phyloP scores from a whole-genome alignment of 768 basidiomycete species.

The Suillus spraguei region DNA sequence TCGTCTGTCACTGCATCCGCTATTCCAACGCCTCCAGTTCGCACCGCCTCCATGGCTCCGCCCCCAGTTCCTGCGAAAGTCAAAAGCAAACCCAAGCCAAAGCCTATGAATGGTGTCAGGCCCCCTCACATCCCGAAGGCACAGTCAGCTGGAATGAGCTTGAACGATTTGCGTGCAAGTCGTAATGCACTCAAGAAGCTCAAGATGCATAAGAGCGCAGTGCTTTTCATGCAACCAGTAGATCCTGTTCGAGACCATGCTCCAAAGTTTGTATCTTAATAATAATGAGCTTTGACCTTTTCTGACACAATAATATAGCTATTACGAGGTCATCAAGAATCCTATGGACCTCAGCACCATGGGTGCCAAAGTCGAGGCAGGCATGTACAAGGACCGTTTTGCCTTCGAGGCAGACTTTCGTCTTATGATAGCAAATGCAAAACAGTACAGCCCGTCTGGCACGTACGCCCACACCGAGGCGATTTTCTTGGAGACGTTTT shows the following conservation, averaged over 20 bases:
- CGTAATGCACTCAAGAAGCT: slow-evolving; percentile 82
- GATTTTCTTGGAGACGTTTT: slow-evolving; percentile 72
- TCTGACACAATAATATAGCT: slow-evolving; percentile 48
- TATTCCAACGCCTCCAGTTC: slow-evolving; percentile 10
- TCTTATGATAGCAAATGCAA: slow-evolving; percentile 87
- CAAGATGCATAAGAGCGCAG: slow-evolving; percentile 69
- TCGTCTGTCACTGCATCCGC: slow-evolving; percentile 22
- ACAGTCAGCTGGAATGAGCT: slow-evolving; percentile 74
- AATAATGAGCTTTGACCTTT: slow-evolving; percentile 7
- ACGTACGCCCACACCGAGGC: slow-evolving; percentile 79
- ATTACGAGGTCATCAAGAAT: slow-evolving; percentile 86
- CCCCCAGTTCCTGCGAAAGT: slow-evolving; percentile 29
- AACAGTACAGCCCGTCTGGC: slow-evolving; percentile 75
- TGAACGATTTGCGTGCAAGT: slow-evolving; percentile 75
- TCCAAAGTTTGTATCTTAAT: slow-evolving; percentile 58
- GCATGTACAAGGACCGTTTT: slow-evolving; percentile 82
- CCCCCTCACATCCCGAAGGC: slow-evolving; percentile 64
- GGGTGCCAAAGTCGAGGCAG: slow-evolving; percentile 81
- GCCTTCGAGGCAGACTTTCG: slow-evolving; percentile 86
- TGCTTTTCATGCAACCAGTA: slow-evolving; percentile 85
- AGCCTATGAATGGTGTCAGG: slow-evolving; percentile 29
- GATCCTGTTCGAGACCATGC: slow-evolving; percentile 93
- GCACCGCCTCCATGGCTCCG: slow-evolving; percentile 32
- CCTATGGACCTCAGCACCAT: slow-evolving; percentile 97
- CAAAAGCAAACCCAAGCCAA: slow-evolving; percentile 27